phyloP scores from a whole-genome alignment of 2,329 filamentous ascomycete genomes.

The Fusarium lyarnte region DNA sequence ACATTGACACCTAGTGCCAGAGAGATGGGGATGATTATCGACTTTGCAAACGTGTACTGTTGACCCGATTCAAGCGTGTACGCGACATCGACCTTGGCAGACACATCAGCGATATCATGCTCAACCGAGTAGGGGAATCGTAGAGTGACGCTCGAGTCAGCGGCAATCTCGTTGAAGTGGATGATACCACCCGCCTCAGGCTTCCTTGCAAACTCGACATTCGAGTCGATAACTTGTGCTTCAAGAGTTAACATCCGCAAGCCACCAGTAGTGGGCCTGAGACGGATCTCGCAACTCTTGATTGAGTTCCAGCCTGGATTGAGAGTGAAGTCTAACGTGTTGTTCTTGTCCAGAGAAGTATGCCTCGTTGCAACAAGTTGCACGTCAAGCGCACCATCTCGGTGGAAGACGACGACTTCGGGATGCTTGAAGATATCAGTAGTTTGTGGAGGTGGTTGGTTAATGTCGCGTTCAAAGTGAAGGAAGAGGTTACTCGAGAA shows the following conservation, averaged over 20 bases:
- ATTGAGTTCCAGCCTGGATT: conserved; percentile 79
- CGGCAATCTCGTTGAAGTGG: conserved; percentile 57
- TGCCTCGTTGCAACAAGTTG: conserved; percentile 72
- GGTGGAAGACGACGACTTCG: conserved; percentile 78
- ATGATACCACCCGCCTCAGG: conserved; percentile 66
- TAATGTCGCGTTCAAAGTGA: conserved; percentile 69
- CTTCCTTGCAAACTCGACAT: conserved; percentile 57
- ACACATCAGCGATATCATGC: conserved; percentile 75
- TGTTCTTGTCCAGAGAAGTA: conserved; percentile 82
- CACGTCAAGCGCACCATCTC: conserved; percentile 73
- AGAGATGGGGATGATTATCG: conserved; percentile 74
- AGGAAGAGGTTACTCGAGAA: conserved; percentile 71
- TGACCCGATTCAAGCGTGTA: conserved; percentile 75
- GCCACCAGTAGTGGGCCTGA: conserved; percentile 73
- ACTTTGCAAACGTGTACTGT: conserved; percentile 49
- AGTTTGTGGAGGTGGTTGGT: conserved; percentile 57
- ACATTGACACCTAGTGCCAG: conserved; percentile 94
- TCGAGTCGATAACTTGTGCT: conserved; percentile 58
- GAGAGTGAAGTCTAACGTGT: conserved; percentile 78
- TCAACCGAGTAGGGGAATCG: conserved; percentile 86
- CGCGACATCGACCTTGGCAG: conserved; percentile 77
- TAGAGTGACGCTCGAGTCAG: conserved; percentile 63
- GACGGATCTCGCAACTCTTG: conserved; percentile 65
- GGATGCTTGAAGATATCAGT: conserved; percentile 66
- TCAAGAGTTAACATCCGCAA: conserved; percentile 71